Percentiles rank a stretch among this genome's conserved stretches.
Evolutionary conservation across 2,329 filamentous ascomycete genomes (phyloP).

Genomic region (Calonectria honghensis): DNA sequence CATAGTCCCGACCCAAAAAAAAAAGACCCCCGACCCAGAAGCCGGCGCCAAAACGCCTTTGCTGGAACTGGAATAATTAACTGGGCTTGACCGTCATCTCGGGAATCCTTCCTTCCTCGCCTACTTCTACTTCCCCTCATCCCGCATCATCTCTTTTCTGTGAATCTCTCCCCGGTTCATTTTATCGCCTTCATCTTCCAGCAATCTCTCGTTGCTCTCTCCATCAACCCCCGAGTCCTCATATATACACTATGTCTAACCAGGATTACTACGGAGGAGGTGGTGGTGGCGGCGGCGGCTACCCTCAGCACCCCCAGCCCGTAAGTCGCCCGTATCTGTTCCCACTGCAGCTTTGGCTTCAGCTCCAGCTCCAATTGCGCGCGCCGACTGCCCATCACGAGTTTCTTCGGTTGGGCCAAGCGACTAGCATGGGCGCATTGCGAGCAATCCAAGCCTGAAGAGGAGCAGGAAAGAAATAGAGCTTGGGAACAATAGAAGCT

Average conservation of each 20-base stretch:
- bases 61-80: constrained; percentile 28
- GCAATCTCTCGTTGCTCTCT: neutral
- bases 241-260: constrained; percentile 60
- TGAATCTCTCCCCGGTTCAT: neutral
- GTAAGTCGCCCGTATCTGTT: constrained; percentile 55
- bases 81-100: constrained; percentile 25
- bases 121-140: constrained; percentile 19
- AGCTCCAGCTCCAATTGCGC: constrained; percentile 20
- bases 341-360: neutral
- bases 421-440: neutral
- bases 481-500: constrained; percentile 23
- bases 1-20: neutral
- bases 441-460: constrained; percentile 9
- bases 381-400: constrained; percentile 4
- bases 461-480: neutral
- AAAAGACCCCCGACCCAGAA: neutral
- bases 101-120: neutral
- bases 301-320: constrained; percentile 63
- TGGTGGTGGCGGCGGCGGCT: constrained; percentile 56
- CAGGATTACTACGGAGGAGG: constrained; percentile 63
- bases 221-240: neutral
- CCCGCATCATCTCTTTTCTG: constrained; percentile 4
- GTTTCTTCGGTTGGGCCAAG: constrained; percentile 4
- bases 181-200: neutral
- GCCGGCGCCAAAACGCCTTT: constrained; percentile 19